phyloP scores from a whole-genome alignment of 805 yeast genomes.

The Pichia exigua region DNA sequence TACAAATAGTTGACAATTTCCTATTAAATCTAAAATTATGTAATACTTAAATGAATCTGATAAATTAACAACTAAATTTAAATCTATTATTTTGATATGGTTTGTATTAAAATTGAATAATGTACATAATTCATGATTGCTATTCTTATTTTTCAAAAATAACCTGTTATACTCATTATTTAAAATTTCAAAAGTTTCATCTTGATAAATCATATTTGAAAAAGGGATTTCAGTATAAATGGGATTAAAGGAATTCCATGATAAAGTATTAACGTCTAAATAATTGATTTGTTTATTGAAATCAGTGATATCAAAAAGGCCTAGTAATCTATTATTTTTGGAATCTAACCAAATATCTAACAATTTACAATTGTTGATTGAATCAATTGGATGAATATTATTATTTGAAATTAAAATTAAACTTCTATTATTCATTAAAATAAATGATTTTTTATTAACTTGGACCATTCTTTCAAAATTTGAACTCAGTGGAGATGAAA shows the following conservation, averaged over 20 bases:
- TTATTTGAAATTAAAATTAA: slow-evolving; percentile 11
- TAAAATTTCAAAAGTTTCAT: slow-evolving; percentile 1
- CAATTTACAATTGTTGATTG: neutral
- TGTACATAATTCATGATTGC: slow-evolving; percentile 4
- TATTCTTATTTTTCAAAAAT: neutral
- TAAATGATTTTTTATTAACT: slow-evolving; percentile 11
- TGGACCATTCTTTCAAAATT: slow-evolving; percentile 13
- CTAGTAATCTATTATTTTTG: neutral
- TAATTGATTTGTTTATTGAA: neutral
- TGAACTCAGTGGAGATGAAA: slow-evolving; percentile 21
- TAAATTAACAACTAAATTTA: slow-evolving; percentile 8
- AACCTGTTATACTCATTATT: neutral
- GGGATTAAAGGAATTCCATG: neutral
- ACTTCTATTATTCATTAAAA: slow-evolving; percentile 17
- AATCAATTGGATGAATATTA: slow-evolving; percentile 8
- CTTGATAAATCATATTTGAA: neutral
- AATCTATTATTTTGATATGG: slow-evolving; percentile 6
- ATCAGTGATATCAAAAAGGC: slow-evolving; percentile 3
- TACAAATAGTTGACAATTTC: slow-evolving; percentile 7
- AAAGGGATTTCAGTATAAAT: neutral
- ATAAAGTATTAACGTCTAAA: neutral
- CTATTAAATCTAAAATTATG: slow-evolving; percentile 9
- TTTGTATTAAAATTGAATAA: slow-evolving; percentile 1
- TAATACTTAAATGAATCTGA: slow-evolving; percentile 2
- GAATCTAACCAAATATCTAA: neutral